Percentiles rank a stretch among this genome's conserved stretches.
Evolutionary conservation across 441 rosid genomes (phyloP).

Genomic region (Populus hybrid): DNA sequence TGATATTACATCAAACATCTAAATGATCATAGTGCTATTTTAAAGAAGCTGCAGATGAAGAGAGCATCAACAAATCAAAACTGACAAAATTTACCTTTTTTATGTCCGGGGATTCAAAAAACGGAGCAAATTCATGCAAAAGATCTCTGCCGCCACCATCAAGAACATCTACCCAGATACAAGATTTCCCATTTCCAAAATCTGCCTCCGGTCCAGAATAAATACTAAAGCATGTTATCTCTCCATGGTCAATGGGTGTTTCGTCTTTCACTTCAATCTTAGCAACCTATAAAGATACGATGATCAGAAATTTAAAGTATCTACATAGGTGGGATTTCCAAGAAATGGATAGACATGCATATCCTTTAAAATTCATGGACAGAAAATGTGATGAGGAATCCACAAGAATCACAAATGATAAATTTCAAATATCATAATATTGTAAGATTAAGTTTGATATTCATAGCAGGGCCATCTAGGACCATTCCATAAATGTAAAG

Average conservation of each 20-base stretch:
- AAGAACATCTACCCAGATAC: constrained; percentile 93
- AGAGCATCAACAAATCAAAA: constrained; percentile 2
- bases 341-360: not conserved
- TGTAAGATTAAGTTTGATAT: not conserved
- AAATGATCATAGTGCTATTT: constrained; percentile 16
- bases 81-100: constrained; percentile 47
- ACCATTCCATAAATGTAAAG: not conserved
- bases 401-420: not conserved
- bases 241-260: constrained; percentile 93
- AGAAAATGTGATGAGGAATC: not conserved
- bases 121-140: constrained; percentile 66
- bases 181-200: constrained; percentile 86
- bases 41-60: constrained; percentile 13
- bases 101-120: constrained; percentile 65
- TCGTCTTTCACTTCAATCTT: constrained; percentile 82
- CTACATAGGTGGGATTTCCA: not conserved
- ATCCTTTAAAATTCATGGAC: not conserved
- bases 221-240: constrained; percentile 88
- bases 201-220: constrained; percentile 79
- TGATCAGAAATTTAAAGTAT: constrained; percentile 18
- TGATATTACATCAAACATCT: not conserved
- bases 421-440: not conserved
- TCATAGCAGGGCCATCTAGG: not conserved
- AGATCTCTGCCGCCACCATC: constrained; percentile 70
- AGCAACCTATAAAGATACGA: constrained; percentile 59